phyloP scores from a whole-genome alignment of 352 stramenopile species.

The Pythium brachiatum region DNA sequence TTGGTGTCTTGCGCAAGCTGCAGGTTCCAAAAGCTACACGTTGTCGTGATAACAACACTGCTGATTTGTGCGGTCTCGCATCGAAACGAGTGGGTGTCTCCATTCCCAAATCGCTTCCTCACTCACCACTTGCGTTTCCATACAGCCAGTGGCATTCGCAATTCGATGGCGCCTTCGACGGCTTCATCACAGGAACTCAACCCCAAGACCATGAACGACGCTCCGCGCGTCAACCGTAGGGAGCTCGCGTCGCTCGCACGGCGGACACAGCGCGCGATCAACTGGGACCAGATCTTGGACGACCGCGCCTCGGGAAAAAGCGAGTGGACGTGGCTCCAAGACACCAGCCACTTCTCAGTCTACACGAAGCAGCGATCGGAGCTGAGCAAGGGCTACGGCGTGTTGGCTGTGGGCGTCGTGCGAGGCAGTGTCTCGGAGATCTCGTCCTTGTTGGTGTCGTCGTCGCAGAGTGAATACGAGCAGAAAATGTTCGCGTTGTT shows the following conservation, averaged over 20 bases:
- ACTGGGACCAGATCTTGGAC: slow-evolving; percentile 2
- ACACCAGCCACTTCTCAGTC: neutral
- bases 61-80: neutral
- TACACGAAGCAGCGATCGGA: neutral
- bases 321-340: neutral
- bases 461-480: slow-evolving; percentile 1
- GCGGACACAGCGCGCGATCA: neutral
- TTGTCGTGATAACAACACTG: neutral
- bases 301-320: neutral
- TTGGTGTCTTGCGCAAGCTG: neutral
- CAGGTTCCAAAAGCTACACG: too few relatives aligned
- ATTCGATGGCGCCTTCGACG: neutral
- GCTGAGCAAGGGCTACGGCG: neutral
- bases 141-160: neutral
- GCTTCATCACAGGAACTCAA: neutral
- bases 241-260: neutral
- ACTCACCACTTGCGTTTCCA: neutral
- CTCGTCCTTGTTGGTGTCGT: slow-evolving; percentile 1
- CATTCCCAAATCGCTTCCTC: neutral
- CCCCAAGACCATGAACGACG: neutral
- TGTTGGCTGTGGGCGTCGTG: slow-evolving; percentile 12
- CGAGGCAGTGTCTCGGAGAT: slow-evolving; percentile 15
- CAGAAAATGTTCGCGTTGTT: slow-evolving; percentile 15
- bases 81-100: neutral
- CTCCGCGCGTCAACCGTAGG: neutral